Percentiles rank a stretch among this genome's conserved stretches.
phyloP scores from a whole-genome alignment of 768 basidiomycete species.

The Baorangia bicolor region DNA sequence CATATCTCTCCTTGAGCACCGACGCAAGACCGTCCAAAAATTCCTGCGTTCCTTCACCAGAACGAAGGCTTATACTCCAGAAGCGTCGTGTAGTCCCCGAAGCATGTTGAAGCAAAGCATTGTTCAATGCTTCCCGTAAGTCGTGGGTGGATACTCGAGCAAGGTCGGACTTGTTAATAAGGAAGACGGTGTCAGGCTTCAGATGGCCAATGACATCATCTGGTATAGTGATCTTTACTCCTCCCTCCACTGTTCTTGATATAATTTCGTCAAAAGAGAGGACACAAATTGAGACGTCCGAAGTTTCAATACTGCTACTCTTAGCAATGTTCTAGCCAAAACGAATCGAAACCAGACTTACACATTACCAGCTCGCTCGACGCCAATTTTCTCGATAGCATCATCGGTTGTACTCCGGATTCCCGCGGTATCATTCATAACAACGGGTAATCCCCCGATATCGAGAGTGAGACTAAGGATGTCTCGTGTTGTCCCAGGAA shows the following conservation, averaged over 20 bases:
- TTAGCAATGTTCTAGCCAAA: not conserved
- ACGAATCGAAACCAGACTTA: constrained; percentile 37
- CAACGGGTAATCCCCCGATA: constrained; percentile 81
- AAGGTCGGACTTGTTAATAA: constrained; percentile 81
- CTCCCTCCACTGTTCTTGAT: not conserved
- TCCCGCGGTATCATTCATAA: constrained; percentile 86
- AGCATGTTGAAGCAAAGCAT: constrained; percentile 9
- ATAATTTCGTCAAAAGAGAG: constrained; percentile 61
- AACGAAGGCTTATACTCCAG: constrained; percentile 69
- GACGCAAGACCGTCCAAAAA: constrained; percentile 62
- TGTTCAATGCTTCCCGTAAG: constrained; percentile 20
- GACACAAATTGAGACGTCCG: constrained; percentile 80
- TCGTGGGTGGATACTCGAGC: constrained; percentile 14
- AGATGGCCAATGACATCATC: constrained; percentile 49
- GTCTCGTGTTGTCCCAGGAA: constrained; percentile 89
- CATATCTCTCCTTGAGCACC: constrained; percentile 38
- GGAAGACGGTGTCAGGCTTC: constrained; percentile 56
- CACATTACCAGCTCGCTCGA: constrained; percentile 70
- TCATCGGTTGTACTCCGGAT: constrained; percentile 63
- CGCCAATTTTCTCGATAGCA: constrained; percentile 76
- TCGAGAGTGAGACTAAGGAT: constrained; percentile 83
- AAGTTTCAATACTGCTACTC: constrained; percentile 52
- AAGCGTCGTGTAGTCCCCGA: not conserved
- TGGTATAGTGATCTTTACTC: constrained; percentile 38
- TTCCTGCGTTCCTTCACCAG: constrained; percentile 50